Base-by-base conservation (phyloP, 1,284 basidiomycete species). In the Trichosporon ovoides region DNA sequence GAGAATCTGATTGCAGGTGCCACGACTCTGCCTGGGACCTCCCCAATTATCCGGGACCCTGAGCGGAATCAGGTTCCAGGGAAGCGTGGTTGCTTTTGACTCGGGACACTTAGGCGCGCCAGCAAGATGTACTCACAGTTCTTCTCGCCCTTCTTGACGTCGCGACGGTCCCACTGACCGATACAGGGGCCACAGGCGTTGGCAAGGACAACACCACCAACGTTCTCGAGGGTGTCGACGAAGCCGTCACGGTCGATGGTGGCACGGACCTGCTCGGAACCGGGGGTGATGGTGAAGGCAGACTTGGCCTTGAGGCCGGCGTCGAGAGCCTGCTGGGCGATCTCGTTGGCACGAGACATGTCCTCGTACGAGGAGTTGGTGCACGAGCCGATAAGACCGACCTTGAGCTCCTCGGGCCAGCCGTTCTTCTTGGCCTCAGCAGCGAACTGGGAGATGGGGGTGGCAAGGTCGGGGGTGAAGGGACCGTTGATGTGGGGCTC, bases 301-400 rank as follows among this genome's bases (percentile, higher is more conserved):
- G 89, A 89, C 86, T 95, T 92, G 77, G 87, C 84, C 69, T 85
- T 82, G 63, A 98, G 83, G 69, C 96, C 94, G 76, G 95, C 93
- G 14, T 81, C 81, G 56, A 84, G 79, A 65, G 94, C 96, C 81
- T 98, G 87, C 68, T 84, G 84, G 68, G 90, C 93, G 73, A 98
- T 98, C 55, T 89, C 88, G 51, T 93, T 93, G 46, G 94, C 89
- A 74, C 96, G 92, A 52, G 91, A 90, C 95, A 98, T 98, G 81
- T 99, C 96, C 82, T 98, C 96, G 78, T 99, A 99, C 31, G 96
- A 98, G 53, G 95, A 98, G 86, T 99, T 98, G 78, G 96, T 98
- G 88, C 95, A 99, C 53, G 96, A 98, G 60, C 96, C 95, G 76
- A 98, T 98, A 60, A 98, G 86, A 63, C 86, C 91, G 71, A 98